phyloP scores from a whole-genome alignment of 345 rosid species.

The Eucalyptus brandiana region DNA sequence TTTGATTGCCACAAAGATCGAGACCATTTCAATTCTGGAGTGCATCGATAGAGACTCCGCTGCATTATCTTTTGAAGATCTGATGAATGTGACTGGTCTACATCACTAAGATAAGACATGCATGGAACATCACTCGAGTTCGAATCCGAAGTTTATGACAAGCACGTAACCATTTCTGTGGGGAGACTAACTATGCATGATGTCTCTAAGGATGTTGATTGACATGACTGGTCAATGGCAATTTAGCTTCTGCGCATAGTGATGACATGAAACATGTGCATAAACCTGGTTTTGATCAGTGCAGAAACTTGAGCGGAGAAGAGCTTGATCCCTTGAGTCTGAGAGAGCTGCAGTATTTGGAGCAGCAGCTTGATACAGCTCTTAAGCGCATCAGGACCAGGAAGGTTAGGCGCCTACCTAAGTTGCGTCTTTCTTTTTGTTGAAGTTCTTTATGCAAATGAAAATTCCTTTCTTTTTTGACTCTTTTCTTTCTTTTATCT shows the following conservation, averaged over 20 bases:
- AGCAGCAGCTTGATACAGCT: conserved; percentile 70
- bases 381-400: conserved; percentile 67
- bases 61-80: not conserved
- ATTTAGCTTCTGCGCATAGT: not conserved
- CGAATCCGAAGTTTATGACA: not conserved
- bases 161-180: not conserved
- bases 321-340: conserved; percentile 47
- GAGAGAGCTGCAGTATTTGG: conserved; percentile 67
- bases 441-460: not conserved
- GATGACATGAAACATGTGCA: not conserved
- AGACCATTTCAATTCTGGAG: not conserved
- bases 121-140: not conserved
- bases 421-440: not conserved
- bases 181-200: not conserved
- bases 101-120: not conserved
- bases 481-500: not conserved
- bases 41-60: not conserved
- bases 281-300: not conserved
- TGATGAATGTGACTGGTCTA: not conserved
- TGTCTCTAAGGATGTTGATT: not conserved
- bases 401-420: conserved; percentile 29
- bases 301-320: conserved; percentile 58
- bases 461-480: not conserved
- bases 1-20: not conserved
- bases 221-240: not conserved